These are phyloP conservation scores for Phytophthora kernoviae DNA, from an alignment of 352 stramenopile genomes.

Conservation along the genomic window DNA sequence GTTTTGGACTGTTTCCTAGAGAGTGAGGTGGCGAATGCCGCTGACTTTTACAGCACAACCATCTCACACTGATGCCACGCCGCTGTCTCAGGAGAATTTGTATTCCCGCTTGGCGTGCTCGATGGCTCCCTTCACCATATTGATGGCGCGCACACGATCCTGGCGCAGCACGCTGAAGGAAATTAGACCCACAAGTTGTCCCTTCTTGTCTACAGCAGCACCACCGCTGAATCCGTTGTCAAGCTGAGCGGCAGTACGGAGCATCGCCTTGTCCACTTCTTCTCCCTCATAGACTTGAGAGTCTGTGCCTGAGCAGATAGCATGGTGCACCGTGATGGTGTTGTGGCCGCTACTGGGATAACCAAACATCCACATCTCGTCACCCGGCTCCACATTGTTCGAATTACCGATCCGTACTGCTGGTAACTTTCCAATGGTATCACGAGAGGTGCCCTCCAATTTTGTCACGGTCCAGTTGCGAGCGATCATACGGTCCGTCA, in stretches of 20 bases:
- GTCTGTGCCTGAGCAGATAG: slow-evolving; percentile 89
- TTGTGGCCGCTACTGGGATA: slow-evolving; percentile 90
- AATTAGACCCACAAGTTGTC: slow-evolving; percentile 83
- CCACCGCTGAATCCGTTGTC: slow-evolving; percentile 89
- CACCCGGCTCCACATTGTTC: slow-evolving; percentile 87
- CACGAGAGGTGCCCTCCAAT: slow-evolving; percentile 71
- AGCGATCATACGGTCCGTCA: slow-evolving; percentile 87
- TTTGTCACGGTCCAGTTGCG: slow-evolving; percentile 85
- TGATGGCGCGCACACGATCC: slow-evolving; percentile 87
- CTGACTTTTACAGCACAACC: not conserved
- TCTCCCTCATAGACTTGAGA: slow-evolving; percentile 86
- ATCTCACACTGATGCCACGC: not conserved
- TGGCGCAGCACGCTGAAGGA: slow-evolving; percentile 88
- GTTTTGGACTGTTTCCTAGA: slow-evolving; percentile 16
- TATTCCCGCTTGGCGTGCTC: slow-evolving; percentile 82
- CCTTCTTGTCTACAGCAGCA: slow-evolving; percentile 86
- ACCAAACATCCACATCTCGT: slow-evolving; percentile 93
- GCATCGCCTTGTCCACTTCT: slow-evolving; percentile 87
- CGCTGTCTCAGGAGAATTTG: slow-evolving; percentile 54
- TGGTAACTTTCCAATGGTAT: slow-evolving; percentile 75
- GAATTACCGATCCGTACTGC: slow-evolving; percentile 86
- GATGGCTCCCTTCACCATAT: slow-evolving; percentile 90
- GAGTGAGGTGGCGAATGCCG: slow-evolving; percentile 10
- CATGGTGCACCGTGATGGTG: slow-evolving; percentile 89
- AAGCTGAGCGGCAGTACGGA: slow-evolving; percentile 81